Evolutionary conservation across 2,329 filamentous ascomycete species (phyloP).

Genomic region (Aspergillaceae sp.): DNA sequence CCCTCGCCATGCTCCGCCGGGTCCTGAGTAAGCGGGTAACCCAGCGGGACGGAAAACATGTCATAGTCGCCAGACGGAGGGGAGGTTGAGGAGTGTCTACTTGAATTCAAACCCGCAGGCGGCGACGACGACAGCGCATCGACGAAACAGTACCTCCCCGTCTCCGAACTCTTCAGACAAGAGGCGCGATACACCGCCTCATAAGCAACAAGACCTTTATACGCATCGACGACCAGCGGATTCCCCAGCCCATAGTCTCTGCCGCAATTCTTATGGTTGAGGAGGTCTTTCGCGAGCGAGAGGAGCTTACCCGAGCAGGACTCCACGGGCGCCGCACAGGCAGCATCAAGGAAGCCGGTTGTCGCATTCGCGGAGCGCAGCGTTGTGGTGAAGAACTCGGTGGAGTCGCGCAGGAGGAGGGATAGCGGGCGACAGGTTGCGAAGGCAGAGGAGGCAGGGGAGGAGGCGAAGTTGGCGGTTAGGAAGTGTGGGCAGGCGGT

Average conservation of each 20-base stretch:
- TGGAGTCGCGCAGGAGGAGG: constrained; percentile 74
- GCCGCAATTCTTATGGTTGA: constrained; percentile 56
- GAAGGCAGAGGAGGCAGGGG: constrained; percentile 43
- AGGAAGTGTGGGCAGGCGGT: constrained; percentile 50
- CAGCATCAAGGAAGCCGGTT: constrained; percentile 67
- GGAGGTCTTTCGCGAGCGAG: constrained; percentile 57
- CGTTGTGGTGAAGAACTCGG: constrained; percentile 66
- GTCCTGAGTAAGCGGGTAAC: constrained; percentile 42
- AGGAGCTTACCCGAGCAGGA: constrained; percentile 60
- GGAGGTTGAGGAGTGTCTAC: constrained; percentile 41
- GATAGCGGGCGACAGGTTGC: constrained; percentile 73
- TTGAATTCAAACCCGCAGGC: too few species aligned
- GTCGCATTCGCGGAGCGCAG: constrained; percentile 62
- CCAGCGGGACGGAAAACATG: constrained; percentile 78
- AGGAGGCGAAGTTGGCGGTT: constrained; percentile 54
- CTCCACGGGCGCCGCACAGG: constrained; percentile 60
- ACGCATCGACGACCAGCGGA: constrained; percentile 63
- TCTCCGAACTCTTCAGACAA: constrained; percentile 62
- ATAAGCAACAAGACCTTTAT: constrained; percentile 69
- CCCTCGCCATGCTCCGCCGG: constrained; percentile 27
- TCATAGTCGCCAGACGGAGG: constrained; percentile 64
- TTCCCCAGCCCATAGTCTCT: constrained; percentile 61
- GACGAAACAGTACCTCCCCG: constrained; percentile 66
- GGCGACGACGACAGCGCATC: constrained; percentile 57
- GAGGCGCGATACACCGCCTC: constrained; percentile 68